These are phyloP conservation scores for Dipodascus albidus DNA, from an alignment of 805 yeast genomes.

Conservation along the genomic window DNA sequence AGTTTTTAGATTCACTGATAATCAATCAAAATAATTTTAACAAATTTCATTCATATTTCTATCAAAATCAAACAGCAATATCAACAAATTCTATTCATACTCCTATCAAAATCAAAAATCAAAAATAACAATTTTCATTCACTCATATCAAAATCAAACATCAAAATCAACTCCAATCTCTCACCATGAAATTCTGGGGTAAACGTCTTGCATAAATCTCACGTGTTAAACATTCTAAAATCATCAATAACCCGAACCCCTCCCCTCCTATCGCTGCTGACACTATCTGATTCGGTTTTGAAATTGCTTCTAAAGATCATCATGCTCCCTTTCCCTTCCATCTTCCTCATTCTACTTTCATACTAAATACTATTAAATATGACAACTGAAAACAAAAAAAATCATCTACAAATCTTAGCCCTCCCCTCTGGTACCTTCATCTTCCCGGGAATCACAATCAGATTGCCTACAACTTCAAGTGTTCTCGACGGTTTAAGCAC, in stretches of 20 bases:
- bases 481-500: constrained; percentile 3
- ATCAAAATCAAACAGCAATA: too few species aligned
- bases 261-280: not conserved
- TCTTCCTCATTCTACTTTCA: too few species aligned
- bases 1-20: too few species aligned
- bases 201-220: not conserved
- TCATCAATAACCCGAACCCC: constrained; percentile 1
- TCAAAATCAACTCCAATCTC: too few species aligned
- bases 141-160: too few species aligned
- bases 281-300: not conserved
- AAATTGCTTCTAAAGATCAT: not conserved
- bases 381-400: not conserved
- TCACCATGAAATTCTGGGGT: not conserved
- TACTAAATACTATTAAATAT: too few species aligned
- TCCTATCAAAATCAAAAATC: too few species aligned
- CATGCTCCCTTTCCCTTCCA: not conserved
- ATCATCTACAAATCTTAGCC: constrained; percentile 5
- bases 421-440: constrained; percentile 8
- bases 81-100: too few species aligned
- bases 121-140: too few species aligned
- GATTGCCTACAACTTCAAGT: constrained; percentile 4
- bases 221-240: not conserved
- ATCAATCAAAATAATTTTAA: too few species aligned
- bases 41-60: too few species aligned
- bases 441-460: constrained; percentile 7